Percentiles rank a stretch among this genome's conserved stretches.
Evolutionary conservation across 73 alveolate species (phyloP).

Genomic region (Tetrahymena elliotti): DNA sequence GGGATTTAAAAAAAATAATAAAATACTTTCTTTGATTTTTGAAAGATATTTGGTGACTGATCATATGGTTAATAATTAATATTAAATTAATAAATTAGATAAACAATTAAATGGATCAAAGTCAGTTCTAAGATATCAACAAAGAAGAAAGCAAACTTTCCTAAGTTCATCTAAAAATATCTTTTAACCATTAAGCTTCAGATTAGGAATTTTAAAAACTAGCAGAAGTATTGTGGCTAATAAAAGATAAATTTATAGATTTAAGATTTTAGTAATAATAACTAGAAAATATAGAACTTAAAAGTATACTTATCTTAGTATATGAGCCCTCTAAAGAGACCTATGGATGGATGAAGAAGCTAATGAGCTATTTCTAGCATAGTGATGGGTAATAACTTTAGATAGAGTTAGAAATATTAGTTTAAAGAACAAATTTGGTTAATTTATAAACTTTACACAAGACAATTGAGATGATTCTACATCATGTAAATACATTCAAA

Average conservation of each 20-base stretch:
- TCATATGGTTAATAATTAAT: too few species aligned
- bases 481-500: background rate
- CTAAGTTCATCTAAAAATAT: background rate
- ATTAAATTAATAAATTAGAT: too few species aligned
- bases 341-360: too few species aligned
- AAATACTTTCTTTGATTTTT: background rate
- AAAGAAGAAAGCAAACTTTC: background rate
- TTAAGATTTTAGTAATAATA: too few species aligned
- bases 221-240: too few species aligned
- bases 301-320: too few species aligned
- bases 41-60: too few species aligned
- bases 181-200: background rate
- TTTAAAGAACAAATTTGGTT: background rate
- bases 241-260: background rate
- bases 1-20: too few species aligned
- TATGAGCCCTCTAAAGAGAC: background rate
- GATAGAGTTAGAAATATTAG: background rate
- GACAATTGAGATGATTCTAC: background rate
- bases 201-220: background rate
- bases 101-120: background rate
- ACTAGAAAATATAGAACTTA: too few species aligned
- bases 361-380: too few species aligned
- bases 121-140: background rate
- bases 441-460: background rate
- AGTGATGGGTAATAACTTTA: too few species aligned